Conservation (phyloP, 306 rosid genomes). For the Cucurbita pepo region DNA sequence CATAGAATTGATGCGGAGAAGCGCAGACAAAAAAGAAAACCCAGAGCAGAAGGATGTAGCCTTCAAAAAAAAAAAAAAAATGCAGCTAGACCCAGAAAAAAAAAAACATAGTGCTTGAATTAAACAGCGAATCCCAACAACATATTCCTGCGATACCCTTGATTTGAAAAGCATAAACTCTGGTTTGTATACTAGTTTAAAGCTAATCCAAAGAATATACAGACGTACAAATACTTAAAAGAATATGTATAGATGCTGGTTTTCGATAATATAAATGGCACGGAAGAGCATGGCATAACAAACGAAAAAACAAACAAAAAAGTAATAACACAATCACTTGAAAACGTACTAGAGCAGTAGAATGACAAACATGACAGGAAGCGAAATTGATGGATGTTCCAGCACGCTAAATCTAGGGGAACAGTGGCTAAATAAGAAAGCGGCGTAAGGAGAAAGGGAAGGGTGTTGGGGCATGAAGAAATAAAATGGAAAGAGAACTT, state of each 20-base stretch:
- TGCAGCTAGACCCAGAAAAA: not conserved
- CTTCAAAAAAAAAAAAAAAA: slow-evolving; percentile 1
- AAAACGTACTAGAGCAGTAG: too few relatives aligned
- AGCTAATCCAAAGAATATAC: not conserved
- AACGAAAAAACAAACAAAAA: not conserved
- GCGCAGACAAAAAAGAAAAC: not conserved
- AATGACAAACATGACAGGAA: not conserved
- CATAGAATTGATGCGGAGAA: not conserved
- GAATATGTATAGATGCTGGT: not conserved
- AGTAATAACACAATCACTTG: not conserved
- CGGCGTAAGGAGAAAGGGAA: too few relatives aligned
- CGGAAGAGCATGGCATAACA: not conserved
- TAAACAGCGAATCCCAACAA: not conserved
- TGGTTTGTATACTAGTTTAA: not conserved
- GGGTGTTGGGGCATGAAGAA: not conserved
- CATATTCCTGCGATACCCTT: not conserved
- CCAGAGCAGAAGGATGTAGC: not conserved
- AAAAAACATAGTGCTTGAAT: not conserved
- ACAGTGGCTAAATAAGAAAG: not conserved
- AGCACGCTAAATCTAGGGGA: not conserved
- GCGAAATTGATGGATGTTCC: not conserved
- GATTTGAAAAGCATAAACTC: not conserved
- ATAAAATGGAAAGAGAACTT: not conserved
- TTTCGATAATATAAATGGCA: not conserved
- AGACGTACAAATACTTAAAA: not conserved